Evolutionary conservation across 2,329 filamentous ascomycete genomes (phyloP), one percentile per base, ranked within the genome.

Genomic region (Pseudogymnoascus sp.): DNA sequence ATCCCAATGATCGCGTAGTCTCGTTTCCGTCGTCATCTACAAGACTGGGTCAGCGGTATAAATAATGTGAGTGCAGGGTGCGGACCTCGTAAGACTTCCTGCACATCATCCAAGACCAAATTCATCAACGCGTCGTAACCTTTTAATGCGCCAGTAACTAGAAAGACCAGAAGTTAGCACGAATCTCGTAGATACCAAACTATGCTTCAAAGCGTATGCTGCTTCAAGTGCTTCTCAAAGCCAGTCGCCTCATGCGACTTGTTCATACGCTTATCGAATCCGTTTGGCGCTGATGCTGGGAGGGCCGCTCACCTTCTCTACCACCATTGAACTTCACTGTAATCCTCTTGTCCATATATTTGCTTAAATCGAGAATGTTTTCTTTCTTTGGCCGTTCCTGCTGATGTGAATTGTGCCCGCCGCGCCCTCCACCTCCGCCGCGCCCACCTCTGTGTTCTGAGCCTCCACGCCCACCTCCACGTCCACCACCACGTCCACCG

Each of bases 71-170:
- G 63, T 19, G 37, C 38, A 60, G 56, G n/a, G 46, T 28, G 22
- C 50, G 66, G 78, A 96, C 93, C 93, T 81, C 89, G 84, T 77
- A 97, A 87, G 59, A 89, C 84, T 76, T 99, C 95, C 75, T 95
- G 87, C 61, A 96, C 93, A 70, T 98, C 90, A 72, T 98, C 95
- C 63, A 99, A 81, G 26, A 99, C 95, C 66, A 99, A 82, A 75
- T 99, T 99, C 93, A 98, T 98, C 65, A 99, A 82, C 71, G 95
- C 93, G 75, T 99, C 95, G 75, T 93, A 98, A 66, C 95, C 95
- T 77, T 98, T 98, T 43, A 99, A 81, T 1, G 86, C 91, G 61
- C 95, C 95, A 60, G 87, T 88, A 63, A 96, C 93, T 96, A 72
- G 60, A 37, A 64, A 28, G 19, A 41, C 37, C 63, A n/a, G n/a